phyloP scores from a whole-genome alignment of 2,329 filamentous ascomycete genomes.

The Diaporthe vexans region DNA sequence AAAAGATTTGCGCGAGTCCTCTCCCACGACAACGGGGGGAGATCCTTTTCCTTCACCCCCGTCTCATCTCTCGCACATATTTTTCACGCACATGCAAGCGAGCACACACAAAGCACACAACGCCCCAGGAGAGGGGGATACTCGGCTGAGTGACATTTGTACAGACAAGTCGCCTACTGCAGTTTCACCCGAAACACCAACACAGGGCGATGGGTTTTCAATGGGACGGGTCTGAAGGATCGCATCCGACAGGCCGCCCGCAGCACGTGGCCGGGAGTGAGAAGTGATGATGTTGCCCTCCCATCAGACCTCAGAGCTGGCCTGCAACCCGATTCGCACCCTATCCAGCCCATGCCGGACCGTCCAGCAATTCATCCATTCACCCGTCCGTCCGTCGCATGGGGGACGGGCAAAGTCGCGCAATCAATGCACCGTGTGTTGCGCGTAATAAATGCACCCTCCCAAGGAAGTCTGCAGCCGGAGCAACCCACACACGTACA shows the following conservation, averaged over 20 bases:
- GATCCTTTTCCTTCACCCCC: not conserved
- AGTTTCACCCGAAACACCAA: not conserved
- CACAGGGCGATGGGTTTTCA: not conserved
- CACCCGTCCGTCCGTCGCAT: constrained; percentile 12
- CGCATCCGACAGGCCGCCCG: constrained; percentile 11
- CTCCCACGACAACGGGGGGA: constrained; percentile 4
- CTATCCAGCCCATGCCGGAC: not conserved
- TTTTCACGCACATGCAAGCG: not conserved
- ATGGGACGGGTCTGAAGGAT: constrained; percentile 13
- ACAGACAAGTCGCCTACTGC: not conserved
- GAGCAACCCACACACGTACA: constrained; percentile 9
- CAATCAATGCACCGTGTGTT: constrained; percentile 27
- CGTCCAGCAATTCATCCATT: constrained; percentile 21
- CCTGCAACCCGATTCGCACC: constrained; percentile 10
- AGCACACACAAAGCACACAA: not conserved
- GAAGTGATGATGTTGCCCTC: not conserved
- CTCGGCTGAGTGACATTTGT: not conserved
- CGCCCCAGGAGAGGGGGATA: not conserved
- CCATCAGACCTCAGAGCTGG: not conserved
- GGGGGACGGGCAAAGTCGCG: constrained; percentile 1
- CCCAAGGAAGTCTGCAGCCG: constrained; percentile 4
- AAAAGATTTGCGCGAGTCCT: constrained; percentile 26
- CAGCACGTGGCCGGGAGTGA: constrained; percentile 18
- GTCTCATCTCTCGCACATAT: not conserved
- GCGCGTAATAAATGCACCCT: constrained; percentile 22